Base-by-base conservation (phyloP, 164 flowering plant species). In the Hamamelis virginiana region DNA sequence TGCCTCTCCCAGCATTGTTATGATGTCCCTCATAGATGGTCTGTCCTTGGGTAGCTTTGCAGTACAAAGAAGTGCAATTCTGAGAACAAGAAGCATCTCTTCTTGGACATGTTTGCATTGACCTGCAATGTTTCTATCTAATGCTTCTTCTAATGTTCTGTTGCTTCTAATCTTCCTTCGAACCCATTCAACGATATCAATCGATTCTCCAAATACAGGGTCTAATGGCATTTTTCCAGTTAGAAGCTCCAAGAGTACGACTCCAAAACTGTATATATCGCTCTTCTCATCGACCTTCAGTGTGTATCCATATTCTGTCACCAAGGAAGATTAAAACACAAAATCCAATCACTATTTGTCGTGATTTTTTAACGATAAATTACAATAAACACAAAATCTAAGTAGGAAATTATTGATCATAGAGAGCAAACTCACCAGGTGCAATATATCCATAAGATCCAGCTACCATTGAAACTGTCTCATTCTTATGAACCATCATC, bases 361-460 rank as follows among this genome's bases (percentile, higher is more conserved):
- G 10, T 19, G 55, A 1, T 12, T 27, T 28, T 26, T 19, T 47
- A 8, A 26, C 4, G 4, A 28, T 16, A 19, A 25, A 43, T n/a
- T n/a, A n/a, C n/a, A n/a, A n/a, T n/a, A n/a, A n/a, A n/a, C n/a
- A n/a, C n/a, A n/a, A n/a, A n/a, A 8, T n/a, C n/a, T n/a, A n/a
- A n/a, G n/a, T n/a, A n/a, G n/a, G n/a, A n/a, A n/a, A n/a, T n/a
- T n/a, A 59, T 9, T 26, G 26, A 22, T 60, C 64, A 6, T 25
- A 59, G 9, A 56, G 15, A 28, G 9, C 11, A 23, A 47, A 78
- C 81, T 78, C 50, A 95, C 98, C 98, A 50, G 99, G 99, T 45
- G 99, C 99, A 18, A 96, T 93, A 84, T 96, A 96, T 52, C 99
- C 99, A 52, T 87, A 91, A n/a, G 99, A 96, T n/a, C 99, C 99